Conservation (phyloP, 2,329 filamentous ascomycete species). For the Stachybotrys echinatus region DNA sequence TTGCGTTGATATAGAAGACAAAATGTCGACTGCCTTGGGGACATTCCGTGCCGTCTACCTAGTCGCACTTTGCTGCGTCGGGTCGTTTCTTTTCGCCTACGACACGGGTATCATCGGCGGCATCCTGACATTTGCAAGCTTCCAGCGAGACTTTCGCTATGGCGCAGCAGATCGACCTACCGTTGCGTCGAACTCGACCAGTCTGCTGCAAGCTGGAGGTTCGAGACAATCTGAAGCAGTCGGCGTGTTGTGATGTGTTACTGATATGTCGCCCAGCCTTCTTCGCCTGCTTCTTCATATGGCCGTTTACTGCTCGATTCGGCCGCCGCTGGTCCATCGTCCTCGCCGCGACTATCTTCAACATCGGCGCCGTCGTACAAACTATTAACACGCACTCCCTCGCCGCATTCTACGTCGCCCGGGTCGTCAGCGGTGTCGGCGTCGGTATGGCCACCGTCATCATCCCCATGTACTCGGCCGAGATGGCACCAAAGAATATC, state of each 20-base stretch:
- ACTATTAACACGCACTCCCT: constrained; percentile 30
- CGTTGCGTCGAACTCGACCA: constrained; percentile 33
- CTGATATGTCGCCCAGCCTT: constrained; percentile 22
- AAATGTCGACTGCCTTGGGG: neutral
- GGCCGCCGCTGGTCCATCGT: constrained; percentile 34
- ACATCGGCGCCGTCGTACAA: constrained; percentile 34
- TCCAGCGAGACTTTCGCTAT: neutral
- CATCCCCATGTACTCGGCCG: constrained; percentile 39
- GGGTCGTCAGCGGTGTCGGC: constrained; percentile 28
- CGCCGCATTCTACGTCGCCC: constrained; percentile 30
- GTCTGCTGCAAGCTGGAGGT: constrained; percentile 36
- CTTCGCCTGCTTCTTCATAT: constrained; percentile 36
- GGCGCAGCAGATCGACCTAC: constrained; percentile 8
- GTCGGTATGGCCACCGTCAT: constrained; percentile 34
- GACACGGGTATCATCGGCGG: neutral
- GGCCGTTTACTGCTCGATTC: constrained; percentile 34
- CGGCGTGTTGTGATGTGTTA: neutral
- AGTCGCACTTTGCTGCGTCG: neutral
- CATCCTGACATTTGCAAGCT: neutral
- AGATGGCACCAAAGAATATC: constrained; percentile 41
- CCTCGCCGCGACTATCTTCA: constrained; percentile 36
- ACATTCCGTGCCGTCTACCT: constrained; percentile 5
- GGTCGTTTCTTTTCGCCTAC: neutral
- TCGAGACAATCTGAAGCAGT: too few relatives aligned
- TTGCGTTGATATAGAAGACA: too few relatives aligned